A percentile compares a stretch with the other conserved stretches of the same genome.
phyloP scores from a whole-genome alignment of 306 rosid genomes.

The Acacia melanoxylon region DNA sequence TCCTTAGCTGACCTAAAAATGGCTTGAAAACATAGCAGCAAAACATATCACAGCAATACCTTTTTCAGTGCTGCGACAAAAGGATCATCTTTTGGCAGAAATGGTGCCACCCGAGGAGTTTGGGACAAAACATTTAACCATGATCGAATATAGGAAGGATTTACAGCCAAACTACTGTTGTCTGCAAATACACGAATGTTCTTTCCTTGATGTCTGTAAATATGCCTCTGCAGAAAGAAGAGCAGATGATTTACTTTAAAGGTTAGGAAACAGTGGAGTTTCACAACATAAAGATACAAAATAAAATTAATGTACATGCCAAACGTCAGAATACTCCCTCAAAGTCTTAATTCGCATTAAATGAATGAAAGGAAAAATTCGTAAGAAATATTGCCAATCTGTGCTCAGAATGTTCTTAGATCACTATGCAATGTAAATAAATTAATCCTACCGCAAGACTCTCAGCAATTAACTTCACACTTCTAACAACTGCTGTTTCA shows the following conservation, averaged over 20 bases:
- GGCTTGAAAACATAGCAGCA: neutral
- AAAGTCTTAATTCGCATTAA: neutral
- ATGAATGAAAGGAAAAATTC: neutral
- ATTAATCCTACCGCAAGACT: conserved; percentile 79
- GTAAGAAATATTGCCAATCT: neutral
- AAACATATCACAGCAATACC: conserved; percentile 44
- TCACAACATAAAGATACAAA: neutral
- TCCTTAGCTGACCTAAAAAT: conserved; percentile 18
- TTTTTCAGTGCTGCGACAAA: conserved; percentile 76
- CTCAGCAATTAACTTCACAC: conserved; percentile 94
- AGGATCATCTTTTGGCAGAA: conserved; percentile 82
- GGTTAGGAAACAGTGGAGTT: neutral
- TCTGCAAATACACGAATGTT: conserved; percentile 75
- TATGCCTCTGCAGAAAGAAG: conserved; percentile 78
- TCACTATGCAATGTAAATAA: conserved; percentile 5
- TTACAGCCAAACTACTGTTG: conserved; percentile 80
- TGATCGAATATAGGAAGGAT: conserved; percentile 81
- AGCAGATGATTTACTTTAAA: conserved; percentile 22
- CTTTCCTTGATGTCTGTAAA: conserved; percentile 83
- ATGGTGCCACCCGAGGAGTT: conserved; percentile 96
- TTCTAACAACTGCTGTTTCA: conserved; percentile 67
- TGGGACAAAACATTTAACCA: conserved; percentile 89
- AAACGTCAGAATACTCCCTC: conserved; percentile 6
- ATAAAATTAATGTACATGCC: neutral
- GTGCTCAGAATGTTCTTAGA: neutral